These are phyloP conservation scores for Coriaria nepalensis DNA, from an alignment of 306 rosid genomes.

Conservation along the genomic window DNA sequence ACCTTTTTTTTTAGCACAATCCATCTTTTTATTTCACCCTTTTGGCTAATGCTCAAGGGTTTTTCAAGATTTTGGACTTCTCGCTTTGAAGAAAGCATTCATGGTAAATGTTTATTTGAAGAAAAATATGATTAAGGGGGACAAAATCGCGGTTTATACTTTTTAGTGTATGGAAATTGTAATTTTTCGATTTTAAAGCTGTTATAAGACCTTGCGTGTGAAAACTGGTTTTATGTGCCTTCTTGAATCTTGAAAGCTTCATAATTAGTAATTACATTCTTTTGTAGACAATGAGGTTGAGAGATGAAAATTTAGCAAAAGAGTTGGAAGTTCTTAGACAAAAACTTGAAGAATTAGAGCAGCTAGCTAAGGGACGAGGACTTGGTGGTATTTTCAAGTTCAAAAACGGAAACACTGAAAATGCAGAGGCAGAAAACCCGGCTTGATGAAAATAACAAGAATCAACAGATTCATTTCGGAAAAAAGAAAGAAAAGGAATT, in stretches of 20 bases:
- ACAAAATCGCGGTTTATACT: too few relatives aligned
- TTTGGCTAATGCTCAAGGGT: too few relatives aligned
- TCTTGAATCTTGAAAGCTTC: neutral
- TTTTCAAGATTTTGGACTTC: too few relatives aligned
- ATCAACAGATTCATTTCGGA: slow-evolving; percentile 2
- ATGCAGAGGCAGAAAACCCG: slow-evolving; percentile 30
- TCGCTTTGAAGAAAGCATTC: too few relatives aligned
- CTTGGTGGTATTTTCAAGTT: slow-evolving; percentile 51
- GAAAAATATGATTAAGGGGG: too few relatives aligned
- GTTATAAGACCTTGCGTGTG: neutral
- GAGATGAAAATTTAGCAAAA: slow-evolving; percentile 42
- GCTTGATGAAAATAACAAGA: slow-evolving; percentile 33
- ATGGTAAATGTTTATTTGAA: too few relatives aligned
- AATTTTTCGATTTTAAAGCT: too few relatives aligned
- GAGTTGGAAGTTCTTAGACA: slow-evolving; percentile 47
- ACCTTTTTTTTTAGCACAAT: too few relatives aligned
- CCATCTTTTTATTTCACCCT: too few relatives aligned
- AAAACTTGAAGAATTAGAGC: slow-evolving; percentile 63
- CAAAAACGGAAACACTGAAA: slow-evolving; percentile 27
- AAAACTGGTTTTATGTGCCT: neutral
- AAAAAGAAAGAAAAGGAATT: too few relatives aligned
- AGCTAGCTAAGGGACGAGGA: slow-evolving; percentile 57
- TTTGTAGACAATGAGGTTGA: slow-evolving; percentile 49
- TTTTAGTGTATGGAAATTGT: too few relatives aligned
- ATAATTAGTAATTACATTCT: slow-evolving; percentile 9